Base-by-base conservation (phyloP, 805 yeast species). In the Yarrowia keelungensis region DNA sequence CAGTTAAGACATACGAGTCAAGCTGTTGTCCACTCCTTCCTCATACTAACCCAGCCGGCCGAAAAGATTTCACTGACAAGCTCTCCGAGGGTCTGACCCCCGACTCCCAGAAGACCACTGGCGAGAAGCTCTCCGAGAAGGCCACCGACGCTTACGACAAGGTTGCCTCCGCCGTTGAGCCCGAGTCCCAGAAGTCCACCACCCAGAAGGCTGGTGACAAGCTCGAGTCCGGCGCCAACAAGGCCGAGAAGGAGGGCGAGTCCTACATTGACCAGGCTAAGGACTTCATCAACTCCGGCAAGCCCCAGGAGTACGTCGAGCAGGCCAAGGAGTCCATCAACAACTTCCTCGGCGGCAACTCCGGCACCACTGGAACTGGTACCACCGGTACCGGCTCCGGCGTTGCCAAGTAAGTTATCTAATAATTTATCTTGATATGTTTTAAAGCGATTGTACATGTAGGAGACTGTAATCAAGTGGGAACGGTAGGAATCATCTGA, bases 61-160 rank as follows among this genome's bases (percentile, higher is more conserved):
- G 97, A 89, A 91, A 92, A 82, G 81, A 85, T 77, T 84, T 91
- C 76, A 73, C 87, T 72, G 89, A 89, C 78, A 90, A 91, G 80
- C 80, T 85, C 73, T 69, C 84, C 67, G 97, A 91, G 83, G 75
- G 84, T 51, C 70, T 89, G 51, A 89, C 85, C 73, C 97, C 97
- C 72, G 88, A 91, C 71, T 79, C 85, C 69, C 84, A 89, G 79
- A 92, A 92, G 82, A 74, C 87, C 46, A 79, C 81, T 75, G 78
- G 81, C 67, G 89, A 90, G 75, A 82, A 89, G 81, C 88, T 87
- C 73, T 89, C 89, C 83, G 97, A 92, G 81, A 69, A 77, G 39
- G 86, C 84, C 71, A 86, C 95, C 70, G 89, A 85, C 76, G 77
- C 83, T n/a, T 84, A 82, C 74, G 97, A 92, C 82, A 81, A 84